Percentiles rank a stretch among this genome's conserved stretches.
Conservation (phyloP, 2,329 filamentous ascomycete species). For the Botryotinia convoluta region DNA sequence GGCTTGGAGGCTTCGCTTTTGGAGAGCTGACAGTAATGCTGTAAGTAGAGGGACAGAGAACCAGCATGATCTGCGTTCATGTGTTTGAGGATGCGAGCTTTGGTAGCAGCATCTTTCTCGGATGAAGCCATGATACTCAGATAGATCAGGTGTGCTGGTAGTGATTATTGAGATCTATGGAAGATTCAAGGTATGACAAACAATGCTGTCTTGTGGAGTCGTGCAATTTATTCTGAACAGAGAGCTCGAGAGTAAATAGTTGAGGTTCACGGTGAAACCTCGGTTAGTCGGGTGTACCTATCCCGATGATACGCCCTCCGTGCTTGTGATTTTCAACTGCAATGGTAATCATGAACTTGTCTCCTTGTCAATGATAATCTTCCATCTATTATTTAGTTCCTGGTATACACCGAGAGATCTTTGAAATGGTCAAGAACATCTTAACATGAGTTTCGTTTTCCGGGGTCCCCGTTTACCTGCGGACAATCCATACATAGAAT, state of each 20-base stretch:
- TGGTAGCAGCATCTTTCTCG: constrained; percentile 46
- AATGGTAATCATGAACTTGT: neutral
- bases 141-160: neutral
- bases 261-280: neutral
- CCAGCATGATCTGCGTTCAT: constrained; percentile 83
- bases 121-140: constrained; percentile 21
- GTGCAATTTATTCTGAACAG: neutral
- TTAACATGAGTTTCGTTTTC: too few relatives aligned
- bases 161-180: neutral
- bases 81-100: constrained; percentile 68
- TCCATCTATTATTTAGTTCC: neutral
- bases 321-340: neutral
- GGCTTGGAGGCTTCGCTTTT: constrained; percentile 54
- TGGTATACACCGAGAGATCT: neutral
- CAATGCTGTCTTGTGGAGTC: neutral
- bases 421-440: neutral
- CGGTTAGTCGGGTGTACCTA: neutral
- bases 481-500: too few relatives aligned
- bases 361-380: neutral
- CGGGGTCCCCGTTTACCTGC: too few relatives aligned
- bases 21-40: constrained; percentile 63
- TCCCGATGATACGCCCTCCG: neutral
- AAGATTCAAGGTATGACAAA: neutral
- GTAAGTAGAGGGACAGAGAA: constrained; percentile 75
- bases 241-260: neutral